Evolutionary conservation across 2,329 filamentous ascomycete genomes (phyloP).

Genomic region (Tolypocladium nubicola): DNA sequence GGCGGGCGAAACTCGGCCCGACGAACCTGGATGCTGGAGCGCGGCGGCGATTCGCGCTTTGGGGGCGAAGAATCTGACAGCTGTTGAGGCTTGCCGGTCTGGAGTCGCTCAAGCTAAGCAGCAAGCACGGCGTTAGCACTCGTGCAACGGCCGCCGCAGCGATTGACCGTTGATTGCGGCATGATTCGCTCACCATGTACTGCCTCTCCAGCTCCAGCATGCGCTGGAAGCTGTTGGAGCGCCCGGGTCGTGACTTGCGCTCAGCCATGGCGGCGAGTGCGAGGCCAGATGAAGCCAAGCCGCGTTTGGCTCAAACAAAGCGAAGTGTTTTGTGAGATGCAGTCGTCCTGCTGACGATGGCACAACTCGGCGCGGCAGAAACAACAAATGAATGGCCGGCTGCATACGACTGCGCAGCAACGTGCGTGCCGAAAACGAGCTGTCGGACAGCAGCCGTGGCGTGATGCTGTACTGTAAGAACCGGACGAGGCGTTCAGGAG

Average conservation of each 20-base stretch:
- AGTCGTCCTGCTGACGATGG: neutral
- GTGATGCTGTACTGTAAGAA: neutral
- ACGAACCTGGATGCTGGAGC: slow-evolving; percentile 6
- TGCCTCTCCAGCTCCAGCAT: slow-evolving; percentile 51
- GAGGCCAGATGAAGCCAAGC: neutral
- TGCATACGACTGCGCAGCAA: neutral
- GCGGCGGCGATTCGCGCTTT: neutral
- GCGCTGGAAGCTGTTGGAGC: slow-evolving; percentile 40
- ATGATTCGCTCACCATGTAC: slow-evolving; percentile 39
- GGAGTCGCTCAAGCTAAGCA: slow-evolving; percentile 11
- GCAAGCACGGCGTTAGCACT: neutral
- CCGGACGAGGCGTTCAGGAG: neutral
- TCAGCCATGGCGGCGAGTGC: slow-evolving; percentile 3
- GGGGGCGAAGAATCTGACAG: neutral
- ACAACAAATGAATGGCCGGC: neutral
- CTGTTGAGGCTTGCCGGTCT: slow-evolving; percentile 3
- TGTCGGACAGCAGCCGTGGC: neutral
- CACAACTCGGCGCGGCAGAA: neutral
- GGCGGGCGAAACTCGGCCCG: slow-evolving; percentile 2
- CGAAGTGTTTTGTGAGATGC: neutral
- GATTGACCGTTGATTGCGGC: neutral
- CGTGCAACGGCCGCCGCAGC: neutral
- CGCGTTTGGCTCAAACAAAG: neutral
- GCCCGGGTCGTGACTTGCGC: slow-evolving; percentile 10
- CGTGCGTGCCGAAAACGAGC: neutral